phyloP scores from a whole-genome alignment of 805 yeast species.

The Deakozyma indianensis region DNA sequence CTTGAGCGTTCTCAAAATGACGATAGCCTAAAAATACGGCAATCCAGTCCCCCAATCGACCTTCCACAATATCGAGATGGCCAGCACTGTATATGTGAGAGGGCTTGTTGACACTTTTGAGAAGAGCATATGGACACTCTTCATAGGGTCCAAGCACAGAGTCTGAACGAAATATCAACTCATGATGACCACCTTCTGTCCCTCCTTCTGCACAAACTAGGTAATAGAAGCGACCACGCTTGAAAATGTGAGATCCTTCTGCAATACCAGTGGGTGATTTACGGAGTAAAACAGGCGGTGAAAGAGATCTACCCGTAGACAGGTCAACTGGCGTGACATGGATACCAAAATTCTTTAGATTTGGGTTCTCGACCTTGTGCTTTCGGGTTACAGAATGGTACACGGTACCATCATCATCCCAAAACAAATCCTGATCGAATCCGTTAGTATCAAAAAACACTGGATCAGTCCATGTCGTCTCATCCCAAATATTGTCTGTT shows the following conservation, averaged over 20 bases:
- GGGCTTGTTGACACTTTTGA: background rate
- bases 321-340: background rate
- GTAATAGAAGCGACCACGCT: background rate
- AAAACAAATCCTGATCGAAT: background rate
- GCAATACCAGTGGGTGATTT: background rate
- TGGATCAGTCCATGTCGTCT: background rate
- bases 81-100: background rate
- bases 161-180: background rate
- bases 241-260: conserved; percentile 1
- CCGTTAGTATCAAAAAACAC: background rate
- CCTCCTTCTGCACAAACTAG: conserved; percentile 1
- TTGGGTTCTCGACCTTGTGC: background rate
- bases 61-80: background rate
- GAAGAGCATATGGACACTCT: background rate
- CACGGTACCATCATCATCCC: background rate
- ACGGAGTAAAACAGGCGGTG: background rate
- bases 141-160: background rate
- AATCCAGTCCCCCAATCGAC: background rate
- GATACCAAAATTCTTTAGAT: background rate
- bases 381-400: background rate
- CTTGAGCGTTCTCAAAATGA: background rate
- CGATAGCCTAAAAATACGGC: background rate
- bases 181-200: background rate
- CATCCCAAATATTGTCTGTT: background rate
- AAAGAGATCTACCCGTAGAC: background rate